Base-by-base conservation (phyloP, 2,329 filamentous ascomycete species). In the Ceratocystis variospora region DNA sequence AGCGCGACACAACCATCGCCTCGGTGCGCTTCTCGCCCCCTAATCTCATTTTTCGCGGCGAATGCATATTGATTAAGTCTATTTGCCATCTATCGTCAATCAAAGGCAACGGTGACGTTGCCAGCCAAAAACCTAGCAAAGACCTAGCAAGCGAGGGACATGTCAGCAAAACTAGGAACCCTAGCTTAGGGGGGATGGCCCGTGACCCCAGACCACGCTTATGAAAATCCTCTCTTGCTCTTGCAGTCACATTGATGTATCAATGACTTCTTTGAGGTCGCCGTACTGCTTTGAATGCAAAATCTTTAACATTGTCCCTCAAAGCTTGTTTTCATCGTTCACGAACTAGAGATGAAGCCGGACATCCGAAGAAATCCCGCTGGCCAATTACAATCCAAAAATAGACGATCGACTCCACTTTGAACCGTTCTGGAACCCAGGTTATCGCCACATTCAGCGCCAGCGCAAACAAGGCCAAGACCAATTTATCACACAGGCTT, bases 331-430 rank as follows among this genome's bases (percentile, higher is more conserved):
- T 41, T 15, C 7, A 48, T 62, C 46, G 22, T 62, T 45, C 41
- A n/a, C n/a, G 61, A 33, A 8, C 19, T 37, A 59, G 59, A 41
- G 59, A 66, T 33, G 53, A 33, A 59, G 28, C 53, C 33, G 6
- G 25, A 59, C 19, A 48, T 8, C 64, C 65, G 59, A 57, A 25
- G 45, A 57, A 55, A 62, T 28, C 28, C 65, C 65, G 65, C n/a
- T 22, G 57, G 22, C 65, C 65, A 66, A 66, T 55, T 7, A 50
- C 10, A 63, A 12, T 44, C 33, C 22, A 28, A 22, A 28, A n/a
- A 10, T 12, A 33, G 7, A 28, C 8, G 5, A 1, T n/a, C n/a
- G 19, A 22, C 22, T 46, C 61, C 61, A 63, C 46, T 63, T 63
- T 63, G 22, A 33, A 63, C 61, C n/a, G 41, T 50, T 59, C 53